phyloP scores from a whole-genome alignment of 768 basidiomycete species.

The Suillus decipiens region DNA sequence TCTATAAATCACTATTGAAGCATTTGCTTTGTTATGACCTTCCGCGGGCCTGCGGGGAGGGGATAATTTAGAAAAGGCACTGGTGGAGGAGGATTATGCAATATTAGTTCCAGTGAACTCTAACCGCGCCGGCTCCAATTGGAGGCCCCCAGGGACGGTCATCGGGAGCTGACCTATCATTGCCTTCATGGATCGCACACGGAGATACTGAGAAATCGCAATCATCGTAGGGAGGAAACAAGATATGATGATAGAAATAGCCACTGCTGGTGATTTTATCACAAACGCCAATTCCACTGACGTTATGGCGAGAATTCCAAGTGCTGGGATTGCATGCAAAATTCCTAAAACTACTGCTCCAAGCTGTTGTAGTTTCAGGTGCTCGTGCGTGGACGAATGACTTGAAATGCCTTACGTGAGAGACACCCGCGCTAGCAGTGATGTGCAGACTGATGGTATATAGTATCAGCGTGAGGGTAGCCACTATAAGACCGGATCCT shows the following conservation, averaged over 20 bases:
- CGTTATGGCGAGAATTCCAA: slow-evolving; percentile 27
- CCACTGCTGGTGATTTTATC: slow-evolving; percentile 25
- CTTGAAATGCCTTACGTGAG: slow-evolving; percentile 18
- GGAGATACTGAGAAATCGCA: slow-evolving; percentile 2
- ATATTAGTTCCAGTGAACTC: background rate
- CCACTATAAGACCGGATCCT: slow-evolving; percentile 20
- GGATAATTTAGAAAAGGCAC: background rate
- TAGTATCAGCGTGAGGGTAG: slow-evolving; percentile 28
- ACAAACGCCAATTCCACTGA: slow-evolving; percentile 18
- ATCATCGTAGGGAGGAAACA: slow-evolving; percentile 25
- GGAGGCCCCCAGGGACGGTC: background rate
- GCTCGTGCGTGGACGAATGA: background rate
- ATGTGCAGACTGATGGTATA: slow-evolving; percentile 33
- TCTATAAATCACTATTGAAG: slow-evolving; percentile 6
- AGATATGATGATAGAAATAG: slow-evolving; percentile 19
- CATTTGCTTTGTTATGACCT: background rate
- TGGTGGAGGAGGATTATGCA: background rate
- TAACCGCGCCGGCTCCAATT: background rate
- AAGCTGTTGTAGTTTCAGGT: background rate
- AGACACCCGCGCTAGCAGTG: slow-evolving; percentile 17
- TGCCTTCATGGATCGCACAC: background rate
- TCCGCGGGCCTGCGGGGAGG: background rate
- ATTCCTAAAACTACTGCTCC: slow-evolving; percentile 22
- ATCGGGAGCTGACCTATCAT: slow-evolving; percentile 1
- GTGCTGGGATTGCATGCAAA: slow-evolving; percentile 27